Conservation (phyloP, 306 rosid genomes). For the Senna tora region DNA sequence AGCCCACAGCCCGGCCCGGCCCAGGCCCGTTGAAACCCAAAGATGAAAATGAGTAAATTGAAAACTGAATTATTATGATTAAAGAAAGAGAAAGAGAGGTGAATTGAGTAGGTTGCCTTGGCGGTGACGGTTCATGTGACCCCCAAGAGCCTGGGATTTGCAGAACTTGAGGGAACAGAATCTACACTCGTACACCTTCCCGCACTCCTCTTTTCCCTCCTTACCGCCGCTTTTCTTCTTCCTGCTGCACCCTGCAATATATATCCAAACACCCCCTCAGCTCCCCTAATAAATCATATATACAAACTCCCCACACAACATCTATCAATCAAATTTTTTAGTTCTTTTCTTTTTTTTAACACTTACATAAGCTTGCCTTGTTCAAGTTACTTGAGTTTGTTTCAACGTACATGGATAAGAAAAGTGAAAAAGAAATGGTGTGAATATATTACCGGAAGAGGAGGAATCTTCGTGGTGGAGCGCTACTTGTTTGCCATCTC, state of each 20-base stretch:
- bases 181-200: constrained; percentile 80
- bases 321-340: too few species aligned
- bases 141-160: constrained; percentile 99
- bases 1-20: constrained; percentile 21
- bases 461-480: constrained; percentile 2
- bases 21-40: too few species aligned
- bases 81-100: too few species aligned
- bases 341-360: too few species aligned
- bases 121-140: constrained; percentile 99
- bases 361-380: too few species aligned
- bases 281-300: too few species aligned
- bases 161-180: constrained; percentile 99
- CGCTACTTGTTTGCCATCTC: constrained; percentile 19
- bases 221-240: constrained; percentile 86
- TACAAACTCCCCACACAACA: too few species aligned
- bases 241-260: constrained; percentile 71
- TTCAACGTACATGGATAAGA: too few species aligned
- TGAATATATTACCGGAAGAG: constrained; percentile 17
- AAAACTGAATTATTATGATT: too few species aligned
- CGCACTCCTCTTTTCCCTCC: constrained; percentile 68
- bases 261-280: constrained; percentile 40
- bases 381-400: too few species aligned
- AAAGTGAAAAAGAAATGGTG: too few species aligned
- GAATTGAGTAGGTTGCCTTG: constrained; percentile 67
- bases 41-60: too few species aligned